phyloP scores from a whole-genome alignment of 345 rosid genomes.

The Iberis pinnata region DNA sequence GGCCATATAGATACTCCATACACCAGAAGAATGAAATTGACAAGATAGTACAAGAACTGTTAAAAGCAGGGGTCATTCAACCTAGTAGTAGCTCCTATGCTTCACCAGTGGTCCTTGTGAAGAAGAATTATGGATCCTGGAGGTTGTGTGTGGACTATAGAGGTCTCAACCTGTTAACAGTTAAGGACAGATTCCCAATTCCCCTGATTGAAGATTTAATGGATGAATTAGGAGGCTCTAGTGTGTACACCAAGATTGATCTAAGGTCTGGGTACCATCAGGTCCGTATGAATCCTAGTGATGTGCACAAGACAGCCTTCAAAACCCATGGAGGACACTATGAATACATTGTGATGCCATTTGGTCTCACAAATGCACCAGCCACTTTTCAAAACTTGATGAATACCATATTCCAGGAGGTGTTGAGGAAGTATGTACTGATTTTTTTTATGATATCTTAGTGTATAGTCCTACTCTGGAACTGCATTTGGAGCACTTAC shows the following conservation, averaged over 20 bases:
- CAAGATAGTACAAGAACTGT: not conserved
- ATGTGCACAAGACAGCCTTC: not conserved
- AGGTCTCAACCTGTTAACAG: not conserved
- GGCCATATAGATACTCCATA: not conserved
- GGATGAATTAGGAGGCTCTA: not conserved
- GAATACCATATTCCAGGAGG: too few relatives aligned
- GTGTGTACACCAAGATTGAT: not conserved
- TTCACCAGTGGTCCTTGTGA: not conserved
- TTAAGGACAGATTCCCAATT: not conserved
- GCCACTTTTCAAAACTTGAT: not conserved
- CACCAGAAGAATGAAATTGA: not conserved
- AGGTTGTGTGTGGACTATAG: not conserved
- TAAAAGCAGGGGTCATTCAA: not conserved
- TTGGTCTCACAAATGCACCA: not conserved
- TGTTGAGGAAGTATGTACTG: not conserved
- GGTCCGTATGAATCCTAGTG: not conserved
- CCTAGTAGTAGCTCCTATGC: not conserved
- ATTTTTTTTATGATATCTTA: not conserved
- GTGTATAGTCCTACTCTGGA: too few relatives aligned
- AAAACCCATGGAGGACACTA: not conserved
- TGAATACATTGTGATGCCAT: not conserved
- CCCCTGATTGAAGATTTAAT: not conserved
- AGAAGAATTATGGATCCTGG: not conserved
- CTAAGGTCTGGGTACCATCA: not conserved
- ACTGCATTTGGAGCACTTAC: not conserved